These are phyloP conservation scores for Penicillium arizonense DNA, from an alignment of 495 filamentous ascomycete genomes.

Conservation along the genomic window DNA sequence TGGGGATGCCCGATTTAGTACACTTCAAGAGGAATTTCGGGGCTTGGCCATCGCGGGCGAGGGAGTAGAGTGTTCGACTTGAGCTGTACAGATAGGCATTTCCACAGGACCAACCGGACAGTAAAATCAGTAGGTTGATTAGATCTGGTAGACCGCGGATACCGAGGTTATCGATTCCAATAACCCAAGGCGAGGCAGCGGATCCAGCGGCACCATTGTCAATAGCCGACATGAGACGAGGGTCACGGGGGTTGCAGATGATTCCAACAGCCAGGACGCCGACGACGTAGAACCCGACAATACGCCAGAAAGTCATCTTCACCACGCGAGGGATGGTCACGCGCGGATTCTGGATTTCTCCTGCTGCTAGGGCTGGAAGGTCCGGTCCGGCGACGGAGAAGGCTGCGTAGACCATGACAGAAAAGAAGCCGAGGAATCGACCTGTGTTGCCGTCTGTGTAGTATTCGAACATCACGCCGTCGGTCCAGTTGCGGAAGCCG, in stretches of 20 bases:
- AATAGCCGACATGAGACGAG: slow-evolving; percentile 52
- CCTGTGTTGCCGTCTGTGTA: slow-evolving; percentile 32
- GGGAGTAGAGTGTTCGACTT: slow-evolving; percentile 72
- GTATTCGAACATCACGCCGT: slow-evolving; percentile 34
- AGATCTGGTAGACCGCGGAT: slow-evolving; percentile 65
- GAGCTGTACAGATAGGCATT: slow-evolving; percentile 78
- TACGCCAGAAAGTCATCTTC: slow-evolving; percentile 79
- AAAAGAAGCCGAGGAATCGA: slow-evolving; percentile 42
- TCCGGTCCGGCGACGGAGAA: slow-evolving; percentile 59
- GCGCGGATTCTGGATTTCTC: slow-evolving; percentile 74
- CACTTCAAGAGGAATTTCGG: slow-evolving; percentile 44
- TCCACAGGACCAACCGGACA: slow-evolving; percentile 63
- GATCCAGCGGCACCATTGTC: slow-evolving; percentile 40
- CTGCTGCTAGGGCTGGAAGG: slow-evolving; percentile 74
- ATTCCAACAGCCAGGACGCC: slow-evolving; percentile 54
- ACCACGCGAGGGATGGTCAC: slow-evolving; percentile 74
- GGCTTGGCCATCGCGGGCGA: slow-evolving; percentile 65
- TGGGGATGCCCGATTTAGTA: slow-evolving; percentile 55
- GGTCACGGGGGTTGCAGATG: slow-evolving; percentile 47
- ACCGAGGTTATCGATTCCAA: slow-evolving; percentile 55
- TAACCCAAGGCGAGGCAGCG: slow-evolving; percentile 54
- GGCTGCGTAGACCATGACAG: slow-evolving; percentile 42
- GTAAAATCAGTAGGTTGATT: slow-evolving; percentile 72
- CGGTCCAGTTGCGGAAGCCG: slow-evolving; percentile 69
- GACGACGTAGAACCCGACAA: slow-evolving; percentile 73